These are phyloP conservation scores for Eimeria acervulina DNA, from an alignment of 169 alveolate species.

Conservation along the genomic window DNA sequence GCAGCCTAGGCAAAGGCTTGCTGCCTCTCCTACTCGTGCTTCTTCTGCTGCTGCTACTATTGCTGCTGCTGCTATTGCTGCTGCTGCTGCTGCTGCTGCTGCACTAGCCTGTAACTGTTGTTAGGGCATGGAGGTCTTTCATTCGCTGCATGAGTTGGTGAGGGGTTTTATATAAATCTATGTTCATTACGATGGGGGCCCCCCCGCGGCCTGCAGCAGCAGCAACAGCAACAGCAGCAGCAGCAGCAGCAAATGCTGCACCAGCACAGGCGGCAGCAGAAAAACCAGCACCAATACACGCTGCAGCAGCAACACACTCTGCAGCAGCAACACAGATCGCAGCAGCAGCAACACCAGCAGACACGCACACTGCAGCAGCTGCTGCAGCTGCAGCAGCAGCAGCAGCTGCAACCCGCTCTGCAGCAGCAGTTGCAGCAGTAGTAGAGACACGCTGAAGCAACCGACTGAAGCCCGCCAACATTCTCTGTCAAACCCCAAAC, in stretches of 20 bases:
- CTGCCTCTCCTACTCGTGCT: too few species aligned
- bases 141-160: conserved; percentile 1
- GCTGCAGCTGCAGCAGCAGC: too few species aligned
- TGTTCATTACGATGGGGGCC: neutral
- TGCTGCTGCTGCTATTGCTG: neutral
- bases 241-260: too few species aligned
- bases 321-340: too few species aligned
- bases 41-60: neutral
- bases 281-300: too few species aligned
- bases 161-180: neutral
- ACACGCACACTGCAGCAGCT: too few species aligned
- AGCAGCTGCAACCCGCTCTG: too few species aligned
- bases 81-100: neutral
- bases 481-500: neutral
- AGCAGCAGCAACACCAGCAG: too few species aligned
- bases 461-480: neutral
- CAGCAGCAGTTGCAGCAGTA: neutral
- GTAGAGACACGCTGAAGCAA: neutral
- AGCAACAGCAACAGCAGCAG: too few species aligned
- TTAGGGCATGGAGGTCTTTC: neutral
- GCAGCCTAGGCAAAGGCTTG: too few species aligned
- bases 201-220: neutral
- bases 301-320: too few species aligned
- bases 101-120: neutral
- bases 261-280: too few species aligned